phyloP scores from a whole-genome alignment of 345 rosid species.

The Eucalyptus lansdowneana region DNA sequence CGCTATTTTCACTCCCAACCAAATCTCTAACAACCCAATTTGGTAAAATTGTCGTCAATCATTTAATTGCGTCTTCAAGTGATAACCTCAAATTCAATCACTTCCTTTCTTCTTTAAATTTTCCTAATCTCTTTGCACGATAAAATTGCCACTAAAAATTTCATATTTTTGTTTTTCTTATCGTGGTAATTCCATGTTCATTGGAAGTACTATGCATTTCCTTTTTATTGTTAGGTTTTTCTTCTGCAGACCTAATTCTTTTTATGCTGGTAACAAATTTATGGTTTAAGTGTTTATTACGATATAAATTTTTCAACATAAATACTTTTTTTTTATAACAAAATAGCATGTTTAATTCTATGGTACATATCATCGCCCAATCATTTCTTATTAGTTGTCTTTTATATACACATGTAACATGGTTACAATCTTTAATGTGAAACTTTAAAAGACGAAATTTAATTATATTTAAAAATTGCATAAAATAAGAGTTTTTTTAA shows the following conservation, averaged over 20 bases:
- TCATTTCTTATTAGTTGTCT: background rate
- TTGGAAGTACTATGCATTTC: fast-evolving
- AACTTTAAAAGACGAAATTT: background rate
- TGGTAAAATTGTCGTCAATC: background rate
- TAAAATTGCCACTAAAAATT: background rate
- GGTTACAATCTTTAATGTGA: background rate
- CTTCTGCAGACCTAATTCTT: too few relatives aligned
- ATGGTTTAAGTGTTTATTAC: fast-evolving
- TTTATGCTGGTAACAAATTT: background rate
- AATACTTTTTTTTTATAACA: background rate
- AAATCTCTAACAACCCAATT: background rate
- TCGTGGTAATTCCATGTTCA: background rate
- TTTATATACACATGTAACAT: background rate
- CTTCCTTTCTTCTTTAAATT: background rate
- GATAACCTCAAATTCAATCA: background rate
- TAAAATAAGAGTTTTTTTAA: background rate
- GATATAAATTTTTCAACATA: background rate
- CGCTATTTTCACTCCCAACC: background rate
- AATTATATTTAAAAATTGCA: background rate
- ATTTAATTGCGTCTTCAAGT: background rate
- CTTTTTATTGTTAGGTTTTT: too few relatives aligned
- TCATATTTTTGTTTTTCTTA: background rate
- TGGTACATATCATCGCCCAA: background rate
- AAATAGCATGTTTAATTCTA: background rate
- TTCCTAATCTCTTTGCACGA: background rate